A percentile compares a stretch with the other conserved stretches of the same genome.
Evolutionary conservation across 2,329 filamentous ascomycete genomes (phyloP).

Genomic region (Apiospora koreana): DNA sequence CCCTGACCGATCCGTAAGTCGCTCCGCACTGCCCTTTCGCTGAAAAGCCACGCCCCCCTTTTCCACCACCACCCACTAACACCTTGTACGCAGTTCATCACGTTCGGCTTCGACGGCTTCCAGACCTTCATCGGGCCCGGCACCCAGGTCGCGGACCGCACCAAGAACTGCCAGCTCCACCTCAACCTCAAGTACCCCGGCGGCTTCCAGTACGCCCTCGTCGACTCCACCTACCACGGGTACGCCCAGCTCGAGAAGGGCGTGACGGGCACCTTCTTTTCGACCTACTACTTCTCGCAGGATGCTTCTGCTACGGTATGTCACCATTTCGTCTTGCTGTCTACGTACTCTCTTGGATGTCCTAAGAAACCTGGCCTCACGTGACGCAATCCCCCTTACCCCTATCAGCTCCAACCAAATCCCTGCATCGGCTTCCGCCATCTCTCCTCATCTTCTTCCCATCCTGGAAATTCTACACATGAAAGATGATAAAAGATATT

Average conservation of each 20-base stretch:
- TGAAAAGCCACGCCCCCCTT: too few species aligned
- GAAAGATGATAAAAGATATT: too few species aligned
- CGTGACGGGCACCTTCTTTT: constrained; percentile 46
- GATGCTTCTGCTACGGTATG: constrained; percentile 41
- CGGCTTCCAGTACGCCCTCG: constrained; percentile 47
- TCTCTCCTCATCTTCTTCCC: too few species aligned
- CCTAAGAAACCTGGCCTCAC: too few species aligned
- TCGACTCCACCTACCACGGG: constrained; percentile 51
- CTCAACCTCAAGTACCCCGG: constrained; percentile 47
- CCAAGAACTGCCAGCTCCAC: constrained; percentile 51
- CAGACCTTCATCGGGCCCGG: constrained; percentile 50
- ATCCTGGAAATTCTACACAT: too few species aligned
- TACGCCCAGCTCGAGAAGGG: constrained; percentile 47
- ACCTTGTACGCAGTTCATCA: constrained; percentile 37
- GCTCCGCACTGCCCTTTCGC: too few species aligned
- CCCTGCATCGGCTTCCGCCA: too few species aligned
- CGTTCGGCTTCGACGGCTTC: constrained; percentile 48
- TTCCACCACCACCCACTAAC: background rate
- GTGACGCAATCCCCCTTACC: background rate
- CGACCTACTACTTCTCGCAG: constrained; percentile 50
- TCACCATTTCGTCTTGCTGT: background rate
- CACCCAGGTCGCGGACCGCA: constrained; percentile 34
- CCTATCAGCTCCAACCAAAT: too few species aligned
- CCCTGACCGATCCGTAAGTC: constrained; percentile 41
- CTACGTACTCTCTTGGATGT: background rate